A percentile compares a stretch with the other conserved stretches of the same genome.
phyloP scores from a whole-genome alignment of 1,284 basidiomycete species.

The Stygiomarasmius scandens region DNA sequence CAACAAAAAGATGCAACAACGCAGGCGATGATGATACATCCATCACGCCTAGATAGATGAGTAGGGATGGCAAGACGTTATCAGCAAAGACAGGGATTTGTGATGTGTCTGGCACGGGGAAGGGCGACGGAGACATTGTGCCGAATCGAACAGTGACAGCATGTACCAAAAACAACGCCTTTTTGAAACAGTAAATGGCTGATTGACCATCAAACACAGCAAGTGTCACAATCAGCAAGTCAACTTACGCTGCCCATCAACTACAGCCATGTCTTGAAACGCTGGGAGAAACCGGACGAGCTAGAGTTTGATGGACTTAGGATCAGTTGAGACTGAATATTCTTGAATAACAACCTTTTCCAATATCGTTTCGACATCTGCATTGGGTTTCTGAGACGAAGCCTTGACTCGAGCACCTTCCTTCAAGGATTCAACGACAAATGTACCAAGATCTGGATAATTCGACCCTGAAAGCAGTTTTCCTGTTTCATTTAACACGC shows the following conservation, averaged over 20 bases:
- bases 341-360: conserved; percentile 52
- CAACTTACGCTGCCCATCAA: conserved; percentile 64
- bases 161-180: conserved; percentile 74
- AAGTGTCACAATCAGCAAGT: conserved; percentile 5
- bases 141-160: conserved; percentile 69
- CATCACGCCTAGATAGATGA: conserved; percentile 77
- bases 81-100: conserved; percentile 80
- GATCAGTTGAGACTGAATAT: conserved; percentile 10
- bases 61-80: conserved; percentile 84
- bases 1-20: conserved; percentile 48
- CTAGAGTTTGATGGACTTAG: conserved; percentile 38
- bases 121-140: conserved; percentile 46
- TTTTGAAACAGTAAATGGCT: conserved; percentile 86
- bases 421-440: conserved; percentile 68
- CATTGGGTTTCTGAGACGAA: conserved; percentile 32
- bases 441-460: conserved; percentile 72
- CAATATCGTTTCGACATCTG: conserved; percentile 60
- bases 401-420: conserved; percentile 47
- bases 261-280: conserved; percentile 71
- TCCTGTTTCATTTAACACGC: conserved; percentile 75
- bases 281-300: conserved; percentile 75
- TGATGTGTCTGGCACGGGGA: conserved; percentile 63
- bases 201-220: conserved; percentile 8
- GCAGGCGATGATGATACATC: conserved; percentile 55
- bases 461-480: conserved; percentile 59